These are phyloP conservation scores for Cladobotryum mycophilum DNA, from an alignment of 2,329 filamentous ascomycete genomes.

Conservation along the genomic window DNA sequence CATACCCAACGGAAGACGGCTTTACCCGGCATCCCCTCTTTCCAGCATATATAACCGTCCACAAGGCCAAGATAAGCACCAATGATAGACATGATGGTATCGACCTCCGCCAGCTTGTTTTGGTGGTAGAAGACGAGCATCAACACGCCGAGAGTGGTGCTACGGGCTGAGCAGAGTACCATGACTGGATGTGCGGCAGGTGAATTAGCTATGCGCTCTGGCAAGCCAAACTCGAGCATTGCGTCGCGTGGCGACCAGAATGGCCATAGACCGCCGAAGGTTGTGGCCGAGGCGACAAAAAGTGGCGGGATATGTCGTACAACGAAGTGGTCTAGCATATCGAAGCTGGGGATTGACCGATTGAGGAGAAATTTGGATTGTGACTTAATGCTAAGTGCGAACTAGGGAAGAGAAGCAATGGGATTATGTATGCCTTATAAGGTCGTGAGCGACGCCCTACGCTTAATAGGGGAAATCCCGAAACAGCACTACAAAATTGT, in stretches of 20 bases:
- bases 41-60: slow-evolving; percentile 12
- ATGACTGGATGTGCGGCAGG: slow-evolving; percentile 9
- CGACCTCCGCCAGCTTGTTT: slow-evolving; percentile 3
- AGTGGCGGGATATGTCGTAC: slow-evolving; percentile 9
- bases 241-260: slow-evolving; percentile 9
- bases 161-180: slow-evolving; percentile 8
- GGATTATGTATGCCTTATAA: too few relatives aligned
- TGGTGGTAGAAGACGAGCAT: slow-evolving; percentile 12
- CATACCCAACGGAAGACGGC: slow-evolving; percentile 10
- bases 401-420: too few relatives aligned
- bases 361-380: too few relatives aligned
- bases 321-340: slow-evolving; percentile 9
- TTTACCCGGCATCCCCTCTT: slow-evolving; percentile 8
- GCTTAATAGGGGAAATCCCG: too few relatives aligned
- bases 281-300: background rate
- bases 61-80: slow-evolving; percentile 11
- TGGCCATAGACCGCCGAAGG: slow-evolving; percentile 13
- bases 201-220: slow-evolving; percentile 4
- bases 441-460: too few relatives aligned
- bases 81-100: slow-evolving; percentile 10
- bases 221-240: slow-evolving; percentile 13
- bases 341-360: too few relatives aligned
- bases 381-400: too few relatives aligned
- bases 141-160: slow-evolving; percentile 9
- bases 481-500: too few relatives aligned